Base-by-base conservation (phyloP, 2,329 filamentous ascomycete genomes). In the Dichotomopilus funicola region DNA sequence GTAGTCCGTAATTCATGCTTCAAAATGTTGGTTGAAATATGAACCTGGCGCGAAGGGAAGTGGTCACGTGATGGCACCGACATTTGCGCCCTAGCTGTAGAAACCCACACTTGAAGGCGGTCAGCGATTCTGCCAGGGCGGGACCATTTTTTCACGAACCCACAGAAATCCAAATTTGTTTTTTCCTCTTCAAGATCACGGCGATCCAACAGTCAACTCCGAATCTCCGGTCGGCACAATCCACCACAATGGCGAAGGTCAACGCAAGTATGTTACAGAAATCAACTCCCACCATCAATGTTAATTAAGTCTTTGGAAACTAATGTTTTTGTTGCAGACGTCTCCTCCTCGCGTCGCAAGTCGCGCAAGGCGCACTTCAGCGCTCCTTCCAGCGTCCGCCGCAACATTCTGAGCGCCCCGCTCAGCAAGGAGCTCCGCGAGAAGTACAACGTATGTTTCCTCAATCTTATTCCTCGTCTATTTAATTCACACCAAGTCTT, bases 321-420 rank as follows among this genome's bases (percentile, higher is more conserved):
- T 69, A 57, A 67, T 62, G 42, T 55, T 27, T 42, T 31, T 43
- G 48, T 61, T 42, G 49, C 64, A 87, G 83, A 74, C 70, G 72
- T 90, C 71, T 75, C 81, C 76, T 89, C 89, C 77, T 96, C 91
- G 73, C 86, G 92, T 80, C 88, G 92, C 81, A 99, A 99, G 90
- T 94, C 90, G 80, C 90, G 94, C 79, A 96, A 96, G 84, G 89
- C 90, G 75, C 92, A 99, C 85, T 99, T 95, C 86, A 81, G 83
- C 75, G 94, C 94, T 67, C 91, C 91, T 68, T 96, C 91, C 75
- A 91, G 88, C 81, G 83, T 89, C 74, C 91, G 94, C 78, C 90
- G 94, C 75, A 83, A 87, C 70, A 96, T 96, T 81, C 96, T 99
- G 91, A 92, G 88, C 81, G 91, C 94, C 67, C 88, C 89, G 70